phyloP scores from a whole-genome alignment of 2,329 filamentous ascomycete species.

The Pezicula rhizophila region DNA sequence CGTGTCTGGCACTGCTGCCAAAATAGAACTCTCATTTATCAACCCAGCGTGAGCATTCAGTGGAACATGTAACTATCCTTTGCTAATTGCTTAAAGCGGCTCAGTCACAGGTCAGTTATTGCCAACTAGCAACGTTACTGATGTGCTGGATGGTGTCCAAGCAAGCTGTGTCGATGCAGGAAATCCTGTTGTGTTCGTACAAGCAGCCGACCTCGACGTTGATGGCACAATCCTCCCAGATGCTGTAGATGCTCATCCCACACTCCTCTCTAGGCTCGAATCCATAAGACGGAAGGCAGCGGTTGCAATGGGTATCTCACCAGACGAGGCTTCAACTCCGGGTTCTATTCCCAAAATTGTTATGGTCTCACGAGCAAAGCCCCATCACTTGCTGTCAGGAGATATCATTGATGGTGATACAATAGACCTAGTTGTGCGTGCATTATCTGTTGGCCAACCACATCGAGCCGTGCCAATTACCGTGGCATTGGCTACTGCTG shows the following conservation, averaged over 20 bases:
- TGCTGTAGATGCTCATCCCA: conserved; percentile 40
- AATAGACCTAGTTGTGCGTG: conserved; percentile 37
- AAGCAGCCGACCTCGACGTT: conserved; percentile 45
- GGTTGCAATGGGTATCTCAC: conserved; percentile 53
- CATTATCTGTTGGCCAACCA: conserved; percentile 49
- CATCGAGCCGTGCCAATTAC: conserved; percentile 52
- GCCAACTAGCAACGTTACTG: conserved; percentile 50
- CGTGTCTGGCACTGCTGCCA: conserved; percentile 51
- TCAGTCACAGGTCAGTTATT: conserved; percentile 56
- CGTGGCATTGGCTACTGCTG: conserved; percentile 41
- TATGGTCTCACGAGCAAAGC: conserved; percentile 39
- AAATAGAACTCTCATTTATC: conserved; percentile 54
- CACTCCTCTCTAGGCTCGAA: conserved; percentile 43
- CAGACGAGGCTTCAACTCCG: conserved; percentile 34
- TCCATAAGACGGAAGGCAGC: conserved; percentile 51
- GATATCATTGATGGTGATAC: conserved; percentile 25
- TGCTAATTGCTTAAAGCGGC: conserved; percentile 29
- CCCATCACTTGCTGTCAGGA: conserved; percentile 32
- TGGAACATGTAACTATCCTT: background rate
- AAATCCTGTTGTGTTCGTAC: conserved; percentile 59
- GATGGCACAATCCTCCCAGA: conserved; percentile 46
- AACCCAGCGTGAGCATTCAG: conserved; percentile 39
- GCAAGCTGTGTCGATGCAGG: conserved; percentile 57
- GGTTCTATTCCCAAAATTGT: conserved; percentile 60
- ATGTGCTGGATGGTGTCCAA: conserved; percentile 41